phyloP scores from a whole-genome alignment of 495 filamentous ascomycete species.

The Penicillium argentinense region DNA sequence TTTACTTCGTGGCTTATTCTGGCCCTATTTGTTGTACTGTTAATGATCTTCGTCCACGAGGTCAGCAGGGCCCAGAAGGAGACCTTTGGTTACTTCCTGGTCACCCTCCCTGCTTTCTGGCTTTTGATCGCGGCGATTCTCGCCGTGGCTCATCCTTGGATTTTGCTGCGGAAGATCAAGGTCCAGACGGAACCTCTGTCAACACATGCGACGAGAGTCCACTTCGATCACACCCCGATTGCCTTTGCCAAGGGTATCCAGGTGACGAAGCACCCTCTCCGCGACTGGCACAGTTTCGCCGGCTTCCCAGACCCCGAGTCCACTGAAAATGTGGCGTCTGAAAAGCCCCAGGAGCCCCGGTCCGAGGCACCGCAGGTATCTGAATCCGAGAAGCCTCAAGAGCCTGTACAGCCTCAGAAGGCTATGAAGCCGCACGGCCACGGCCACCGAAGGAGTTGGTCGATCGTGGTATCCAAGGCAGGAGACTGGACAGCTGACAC shows the following conservation, averaged over 20 bases:
- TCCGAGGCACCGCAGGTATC: not conserved
- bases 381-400: not conserved
- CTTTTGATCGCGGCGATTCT: slow-evolving; percentile 60
- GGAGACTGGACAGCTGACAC: slow-evolving; percentile 70
- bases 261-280: slow-evolving; percentile 50
- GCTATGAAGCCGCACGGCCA: not conserved
- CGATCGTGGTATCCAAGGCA: slow-evolving; percentile 61
- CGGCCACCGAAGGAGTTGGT: slow-evolving; percentile 12
- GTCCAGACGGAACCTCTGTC: slow-evolving; percentile 65
- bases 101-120: slow-evolving; percentile 65
- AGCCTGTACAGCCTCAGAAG: not conserved
- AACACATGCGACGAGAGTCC: slow-evolving; percentile 64
- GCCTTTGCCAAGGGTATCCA: slow-evolving; percentile 21
- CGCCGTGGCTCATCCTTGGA: slow-evolving; percentile 66
- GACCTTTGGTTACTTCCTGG: slow-evolving; percentile 32
- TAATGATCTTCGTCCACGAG: slow-evolving; percentile 26
- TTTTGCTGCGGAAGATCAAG: slow-evolving; percentile 56
- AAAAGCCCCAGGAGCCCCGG: not conserved
- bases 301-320: slow-evolving; percentile 53
- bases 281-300: slow-evolving; percentile 74
- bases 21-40: slow-evolving; percentile 57
- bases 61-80: slow-evolving; percentile 20
- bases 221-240: slow-evolving; percentile 55
- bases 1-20: slow-evolving; percentile 64
- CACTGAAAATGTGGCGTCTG: not conserved